phyloP scores from a whole-genome alignment of 768 basidiomycete genomes.

The Xerocomellus intermedius region DNA sequence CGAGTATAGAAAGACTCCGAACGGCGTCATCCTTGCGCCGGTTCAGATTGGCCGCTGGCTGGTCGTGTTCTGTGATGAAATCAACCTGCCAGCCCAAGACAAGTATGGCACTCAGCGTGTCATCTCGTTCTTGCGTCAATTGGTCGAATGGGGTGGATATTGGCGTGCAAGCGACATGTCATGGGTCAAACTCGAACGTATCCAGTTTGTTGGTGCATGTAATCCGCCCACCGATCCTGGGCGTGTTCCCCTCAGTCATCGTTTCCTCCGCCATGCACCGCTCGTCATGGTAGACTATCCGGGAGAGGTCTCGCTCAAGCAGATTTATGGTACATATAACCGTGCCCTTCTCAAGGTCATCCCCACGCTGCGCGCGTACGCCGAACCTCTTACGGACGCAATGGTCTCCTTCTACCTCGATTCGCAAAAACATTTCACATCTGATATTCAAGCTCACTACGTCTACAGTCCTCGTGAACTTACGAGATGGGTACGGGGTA shows the following conservation, averaged over 20 bases:
- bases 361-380: constrained; percentile 88
- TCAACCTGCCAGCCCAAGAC: constrained; percentile 95
- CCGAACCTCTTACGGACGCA: constrained; percentile 92
- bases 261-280: constrained; percentile 97
- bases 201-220: constrained; percentile 99
- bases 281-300: constrained; percentile 99
- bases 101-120: constrained; percentile 99
- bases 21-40: constrained; percentile 94
- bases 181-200: constrained; percentile 97
- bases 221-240: constrained; percentile 99
- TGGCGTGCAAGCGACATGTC: constrained; percentile 94
- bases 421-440: constrained; percentile 92
- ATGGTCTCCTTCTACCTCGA: constrained; percentile 96
- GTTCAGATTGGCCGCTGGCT: constrained; percentile 96
- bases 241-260: constrained; percentile 95
- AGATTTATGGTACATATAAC: constrained; percentile 98
- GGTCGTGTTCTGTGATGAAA: constrained; percentile 99
- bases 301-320: constrained; percentile 92
- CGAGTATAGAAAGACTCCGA: constrained; percentile 97
- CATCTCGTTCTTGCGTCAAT: constrained; percentile 96
- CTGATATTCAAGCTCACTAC: constrained; percentile 97
- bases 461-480: constrained; percentile 99
- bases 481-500: constrained; percentile 95
- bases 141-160: constrained; percentile 92
- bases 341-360: constrained; percentile 94